Evolutionary conservation across 2,329 filamentous ascomycete genomes (phyloP).

Genomic region (Allantophomopsis cytisporea): DNA sequence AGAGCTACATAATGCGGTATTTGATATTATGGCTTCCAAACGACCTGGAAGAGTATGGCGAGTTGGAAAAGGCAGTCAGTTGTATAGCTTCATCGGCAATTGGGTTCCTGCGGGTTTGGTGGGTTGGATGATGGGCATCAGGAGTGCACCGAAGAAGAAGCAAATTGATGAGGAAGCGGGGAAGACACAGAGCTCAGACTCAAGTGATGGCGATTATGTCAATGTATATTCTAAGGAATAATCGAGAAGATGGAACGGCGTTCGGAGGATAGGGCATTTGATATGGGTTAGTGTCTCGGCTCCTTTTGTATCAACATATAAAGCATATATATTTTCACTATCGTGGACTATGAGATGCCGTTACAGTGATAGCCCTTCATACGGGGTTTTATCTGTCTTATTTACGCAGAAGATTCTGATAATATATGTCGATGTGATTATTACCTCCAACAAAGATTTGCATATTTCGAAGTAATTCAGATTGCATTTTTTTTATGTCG

Average conservation of each 20-base stretch:
- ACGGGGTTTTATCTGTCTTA: not conserved
- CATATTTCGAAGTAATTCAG: no score
- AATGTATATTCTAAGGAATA: not conserved
- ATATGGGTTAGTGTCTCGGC: not conserved
- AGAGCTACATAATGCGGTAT: constrained; percentile 74
- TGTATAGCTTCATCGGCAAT: constrained; percentile 75
- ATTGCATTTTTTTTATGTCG: no score
- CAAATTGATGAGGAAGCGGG: constrained; percentile 15
- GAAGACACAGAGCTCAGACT: not conserved
- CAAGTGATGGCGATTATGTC: not conserved
- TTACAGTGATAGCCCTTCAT: not conserved
- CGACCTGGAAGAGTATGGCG: constrained; percentile 48
- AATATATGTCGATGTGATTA: no score
- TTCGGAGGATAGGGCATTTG: not conserved
- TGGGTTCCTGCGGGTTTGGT: constrained; percentile 68
- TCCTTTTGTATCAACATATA: not conserved
- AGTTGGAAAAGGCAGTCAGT: constrained; percentile 70
- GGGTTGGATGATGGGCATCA: constrained; percentile 86
- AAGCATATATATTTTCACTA: not conserved
- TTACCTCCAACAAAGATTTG: no score
- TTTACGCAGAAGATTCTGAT: no score
- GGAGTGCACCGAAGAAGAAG: constrained; percentile 26
- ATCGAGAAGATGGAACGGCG: not conserved
- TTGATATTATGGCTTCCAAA: constrained; percentile 66
- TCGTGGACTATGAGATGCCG: not conserved